These are phyloP conservation scores for Pseudogymnoascus pannorum DNA, from an alignment of 2,329 filamentous ascomycete genomes.

Conservation along the genomic window DNA sequence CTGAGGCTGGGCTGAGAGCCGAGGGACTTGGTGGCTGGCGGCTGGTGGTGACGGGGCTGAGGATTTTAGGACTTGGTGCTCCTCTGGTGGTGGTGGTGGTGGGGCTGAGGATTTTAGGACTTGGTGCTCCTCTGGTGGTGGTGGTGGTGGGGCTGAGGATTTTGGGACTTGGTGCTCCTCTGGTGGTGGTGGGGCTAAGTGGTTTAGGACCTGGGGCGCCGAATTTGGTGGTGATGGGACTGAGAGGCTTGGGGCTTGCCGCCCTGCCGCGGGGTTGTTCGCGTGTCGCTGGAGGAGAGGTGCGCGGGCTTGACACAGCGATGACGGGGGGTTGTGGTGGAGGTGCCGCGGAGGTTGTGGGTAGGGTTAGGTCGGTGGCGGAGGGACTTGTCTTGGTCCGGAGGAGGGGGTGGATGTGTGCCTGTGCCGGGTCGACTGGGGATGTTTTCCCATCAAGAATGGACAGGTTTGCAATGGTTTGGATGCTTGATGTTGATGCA, in stretches of 20 bases:
- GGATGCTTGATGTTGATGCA: background rate
- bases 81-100: background rate
- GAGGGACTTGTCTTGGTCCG: background rate
- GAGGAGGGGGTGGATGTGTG: conserved; percentile 5
- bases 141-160: no score
- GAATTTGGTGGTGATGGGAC: background rate
- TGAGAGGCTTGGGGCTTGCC: background rate
- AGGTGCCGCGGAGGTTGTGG: background rate
- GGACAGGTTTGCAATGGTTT: background rate
- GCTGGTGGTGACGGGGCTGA: background rate
- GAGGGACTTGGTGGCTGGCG: background rate
- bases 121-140: no score
- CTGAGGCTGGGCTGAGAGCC: background rate
- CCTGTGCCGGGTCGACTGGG: background rate
- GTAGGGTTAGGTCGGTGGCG: background rate
- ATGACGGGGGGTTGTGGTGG: background rate
- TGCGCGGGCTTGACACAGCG: background rate
- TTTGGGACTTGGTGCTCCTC: background rate
- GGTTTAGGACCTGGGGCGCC: background rate
- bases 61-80: background rate
- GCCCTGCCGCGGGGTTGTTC: background rate
- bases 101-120: background rate
- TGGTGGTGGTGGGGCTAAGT: background rate
- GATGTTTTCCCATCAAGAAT: background rate
- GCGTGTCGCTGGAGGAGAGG: background rate